Base-by-base conservation (phyloP, 306 rosid genomes). In the Inga oerstediana region DNA sequence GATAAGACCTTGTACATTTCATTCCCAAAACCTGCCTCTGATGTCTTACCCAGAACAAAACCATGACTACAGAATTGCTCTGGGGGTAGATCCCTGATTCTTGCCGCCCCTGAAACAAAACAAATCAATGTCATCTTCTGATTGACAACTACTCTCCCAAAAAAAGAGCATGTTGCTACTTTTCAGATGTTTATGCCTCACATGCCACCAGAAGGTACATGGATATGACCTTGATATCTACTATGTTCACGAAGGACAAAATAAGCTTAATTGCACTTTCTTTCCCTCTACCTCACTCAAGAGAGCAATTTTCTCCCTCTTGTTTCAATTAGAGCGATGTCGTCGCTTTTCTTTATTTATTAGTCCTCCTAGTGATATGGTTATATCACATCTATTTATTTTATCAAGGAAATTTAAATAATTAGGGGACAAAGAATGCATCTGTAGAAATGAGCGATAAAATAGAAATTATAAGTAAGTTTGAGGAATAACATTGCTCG, bases 21-120 rank as follows among this genome's bases (percentile, higher is more conserved):
- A 78, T 96, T 96, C 85, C 99, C 99, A 51, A 96, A 89, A 58
- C 99, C 99, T 34, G 99, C 99, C 85, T 96, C 98, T 0, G 99
- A 86, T 70, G 98, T 85, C 90, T 96, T 96, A 14, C 94, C 99
- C 76, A 96, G 81, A 67, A 96, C 97, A 90, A 96, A 96, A 12
- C 99, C 94, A 83, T 91, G 99, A 30, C 68, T 79, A 79, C 99
- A 96, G 80, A 96, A 96, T 91, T 91, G 91, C 82, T 90, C 91
- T 0, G 99, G 89, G 24, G 94, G 92, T 72, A 93, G 91, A 81
- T 67, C 82, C 77, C 94, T 88, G 62, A 93, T 87, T 85, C 91
- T 91, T 27, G 90, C 82, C 56, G 98, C 99, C 89, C 99, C 99
- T 96, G 91, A 85, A 88, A 83, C 71, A 69, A 45, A 83, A 80